These are phyloP conservation scores for Fusarium tupiense DNA, from an alignment of 2,329 filamentous ascomycete genomes.

Conservation along the genomic window DNA sequence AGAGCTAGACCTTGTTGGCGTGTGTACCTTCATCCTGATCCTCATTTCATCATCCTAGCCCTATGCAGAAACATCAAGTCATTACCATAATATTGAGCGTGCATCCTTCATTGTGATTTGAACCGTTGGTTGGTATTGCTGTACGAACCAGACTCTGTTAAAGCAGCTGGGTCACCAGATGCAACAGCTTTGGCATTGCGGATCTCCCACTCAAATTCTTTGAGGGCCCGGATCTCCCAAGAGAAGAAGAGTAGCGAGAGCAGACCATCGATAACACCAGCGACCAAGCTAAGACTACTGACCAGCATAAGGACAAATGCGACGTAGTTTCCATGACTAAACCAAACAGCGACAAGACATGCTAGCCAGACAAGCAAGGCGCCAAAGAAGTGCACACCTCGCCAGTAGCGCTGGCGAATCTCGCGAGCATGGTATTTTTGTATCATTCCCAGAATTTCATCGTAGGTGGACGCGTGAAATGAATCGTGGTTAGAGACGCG, in stretches of 20 bases:
- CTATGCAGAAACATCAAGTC: conserved; percentile 30
- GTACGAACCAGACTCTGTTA: conserved; percentile 29
- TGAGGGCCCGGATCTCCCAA: conserved; percentile 81
- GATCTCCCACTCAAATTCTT: conserved; percentile 96
- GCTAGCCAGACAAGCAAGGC: conserved; percentile 75
- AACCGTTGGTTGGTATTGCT: conserved; percentile 17
- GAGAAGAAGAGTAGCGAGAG: conserved; percentile 89
- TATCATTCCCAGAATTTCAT: conserved; percentile 75
- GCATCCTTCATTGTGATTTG: conserved; percentile 29
- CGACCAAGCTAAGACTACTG: conserved; percentile 78
- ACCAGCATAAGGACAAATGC: conserved; percentile 83
- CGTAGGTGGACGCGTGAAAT: conserved; percentile 29
- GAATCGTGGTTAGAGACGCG: conserved; percentile 29
- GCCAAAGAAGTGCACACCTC: conserved; percentile 77
- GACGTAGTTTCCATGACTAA: conserved; percentile 78
- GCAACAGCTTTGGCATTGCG: conserved; percentile 67
- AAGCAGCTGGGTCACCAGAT: conserved; percentile 42
- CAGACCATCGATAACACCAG: conserved; percentile 83
- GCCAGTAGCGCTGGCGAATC: conserved; percentile 74
- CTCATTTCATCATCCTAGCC: conserved; percentile 36
- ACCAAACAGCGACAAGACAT: conserved; percentile 87
- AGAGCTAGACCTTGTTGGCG: conserved; percentile 28
- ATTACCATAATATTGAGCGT: conserved; percentile 14
- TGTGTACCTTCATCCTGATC: conserved; percentile 26
- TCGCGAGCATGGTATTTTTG: conserved; percentile 76